These are phyloP conservation scores for Flaveria trinervia DNA, from an alignment of 129 eudicot genomes.

Conservation along the genomic window DNA sequence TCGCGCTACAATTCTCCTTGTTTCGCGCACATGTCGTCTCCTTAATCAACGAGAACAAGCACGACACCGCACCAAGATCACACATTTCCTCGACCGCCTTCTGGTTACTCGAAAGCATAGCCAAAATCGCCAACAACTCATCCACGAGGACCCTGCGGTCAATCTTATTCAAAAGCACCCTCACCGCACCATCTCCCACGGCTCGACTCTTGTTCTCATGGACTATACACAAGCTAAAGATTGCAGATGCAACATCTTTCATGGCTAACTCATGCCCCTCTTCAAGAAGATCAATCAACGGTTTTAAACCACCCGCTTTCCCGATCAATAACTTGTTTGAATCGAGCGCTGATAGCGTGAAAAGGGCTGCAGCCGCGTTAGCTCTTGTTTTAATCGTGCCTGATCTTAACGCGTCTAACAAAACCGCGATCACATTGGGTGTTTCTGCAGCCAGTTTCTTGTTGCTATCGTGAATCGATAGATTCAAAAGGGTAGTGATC, in stretches of 20 bases:
- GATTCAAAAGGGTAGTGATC: slow-evolving; percentile 76
- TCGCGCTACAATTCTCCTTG: slow-evolving; percentile 75
- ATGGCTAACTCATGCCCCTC: slow-evolving; percentile 69
- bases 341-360: slow-evolving; percentile 81
- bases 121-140: slow-evolving; percentile 77
- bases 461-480: slow-evolving; percentile 81
- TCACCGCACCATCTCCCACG: slow-evolving; percentile 71
- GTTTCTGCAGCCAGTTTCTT: slow-evolving; percentile 84
- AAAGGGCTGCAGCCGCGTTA: slow-evolving; percentile 89
- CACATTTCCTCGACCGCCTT: slow-evolving; percentile 74
- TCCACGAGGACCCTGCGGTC: slow-evolving; percentile 54
- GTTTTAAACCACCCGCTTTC: slow-evolving; percentile 65
- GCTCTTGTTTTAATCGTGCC: slow-evolving; percentile 71
- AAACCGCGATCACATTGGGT: slow-evolving; percentile 50
- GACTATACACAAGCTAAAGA: slow-evolving; percentile 65
- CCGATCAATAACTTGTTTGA: slow-evolving; percentile 82
- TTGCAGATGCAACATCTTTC: slow-evolving; percentile 88
- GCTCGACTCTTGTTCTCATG: slow-evolving; percentile 81
- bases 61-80: slow-evolving; percentile 67
- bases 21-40: slow-evolving; percentile 67
- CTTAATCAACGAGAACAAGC: slow-evolving; percentile 60
- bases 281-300: slow-evolving; percentile 62
- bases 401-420: slow-evolving; percentile 60
- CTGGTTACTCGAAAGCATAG: slow-evolving; percentile 78
- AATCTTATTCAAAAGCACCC: slow-evolving; percentile 65